Base-by-base conservation (phyloP, 495 filamentous ascomycete species). In the Penicillium pancosmium region DNA sequence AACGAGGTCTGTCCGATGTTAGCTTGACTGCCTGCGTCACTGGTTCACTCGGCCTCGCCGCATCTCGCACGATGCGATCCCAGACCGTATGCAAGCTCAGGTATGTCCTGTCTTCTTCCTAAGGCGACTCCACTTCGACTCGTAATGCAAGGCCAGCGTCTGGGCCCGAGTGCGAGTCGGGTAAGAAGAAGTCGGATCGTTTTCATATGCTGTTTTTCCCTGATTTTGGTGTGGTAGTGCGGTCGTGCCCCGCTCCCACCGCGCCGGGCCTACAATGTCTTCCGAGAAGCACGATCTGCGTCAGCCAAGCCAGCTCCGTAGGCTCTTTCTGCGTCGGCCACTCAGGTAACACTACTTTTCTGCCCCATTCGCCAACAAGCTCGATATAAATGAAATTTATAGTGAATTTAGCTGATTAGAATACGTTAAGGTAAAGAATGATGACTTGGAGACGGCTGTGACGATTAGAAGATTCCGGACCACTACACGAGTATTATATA, bases 31-130 rank as follows among this genome's bases (percentile, higher is more conserved):
- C 60, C 60, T 58, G 23, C 40, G 50, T 52, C 55, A 55, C 46
- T 34, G 36, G 60, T 58, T 62, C 55, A 57, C 55, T 58, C 44
- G 16, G 52, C 56, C 56, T 63, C 56, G 53, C 52, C 56, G 34
- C 56, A 63, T 63, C 56, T 59, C 56, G 56, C 43, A 63, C 52
- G 53, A 63, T 63, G 61, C 53, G 56, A 63, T 59, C 61, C 53
- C 52, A 63, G 61, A 56, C 56, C 53, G 56, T 63, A 63, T 56
- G 25, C 56, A 63, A 55, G 60, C 56, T 63, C 53, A 59, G 52
- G 56, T 53, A 52, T 63, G 56, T 59, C 56, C 56, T 63, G 49
- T 63, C 61, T 63, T 59, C 56, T 56, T 50, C 31, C 46, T 59
- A 63, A 53, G 59, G 52, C 53, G 52, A 63, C 50, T 59, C 52